Percentiles rank a stretch among this genome's conserved stretches.
Evolutionary conservation across 2,329 filamentous ascomycete species (phyloP).

Genomic region (Dactylellina cionopaga): DNA sequence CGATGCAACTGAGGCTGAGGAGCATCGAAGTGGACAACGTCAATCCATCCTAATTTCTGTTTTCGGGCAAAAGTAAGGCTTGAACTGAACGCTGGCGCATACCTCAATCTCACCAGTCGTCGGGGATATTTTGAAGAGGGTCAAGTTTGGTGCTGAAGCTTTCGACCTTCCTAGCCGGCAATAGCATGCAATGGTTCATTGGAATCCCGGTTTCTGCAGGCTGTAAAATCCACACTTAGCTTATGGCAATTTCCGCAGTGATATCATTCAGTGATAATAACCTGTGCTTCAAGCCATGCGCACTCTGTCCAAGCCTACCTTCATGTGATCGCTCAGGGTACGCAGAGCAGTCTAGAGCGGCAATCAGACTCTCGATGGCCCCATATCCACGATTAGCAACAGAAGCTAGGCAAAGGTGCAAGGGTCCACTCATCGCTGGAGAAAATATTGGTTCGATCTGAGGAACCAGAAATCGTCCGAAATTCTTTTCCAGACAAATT

Average conservation of each 20-base stretch:
- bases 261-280: neutral
- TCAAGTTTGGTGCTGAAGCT: no score
- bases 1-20: slow-evolving; percentile 42
- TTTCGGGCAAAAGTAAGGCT: no score
- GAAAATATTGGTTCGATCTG: slow-evolving; percentile 27
- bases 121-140: slow-evolving; percentile 4
- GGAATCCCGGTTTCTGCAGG: slow-evolving; percentile 9
- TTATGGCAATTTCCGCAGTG: slow-evolving; percentile 17
- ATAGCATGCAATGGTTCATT: neutral
- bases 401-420: slow-evolving; percentile 29
- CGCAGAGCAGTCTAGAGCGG: neutral
- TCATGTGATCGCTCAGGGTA: neutral
- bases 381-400: slow-evolving; percentile 32
- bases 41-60: slow-evolving; percentile 15
- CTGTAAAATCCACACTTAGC: slow-evolving; percentile 15
- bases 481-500: slow-evolving; percentile 18
- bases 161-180: slow-evolving; percentile 8
- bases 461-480: slow-evolving; percentile 7
- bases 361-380: neutral
- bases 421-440: slow-evolving; percentile 29
- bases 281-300: slow-evolving; percentile 6
- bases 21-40: slow-evolving; percentile 30
- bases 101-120: neutral
- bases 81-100: neutral
- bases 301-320: slow-evolving; percentile 3